Conservation (phyloP, 805 yeast genomes). For the Candida anglica region DNA sequence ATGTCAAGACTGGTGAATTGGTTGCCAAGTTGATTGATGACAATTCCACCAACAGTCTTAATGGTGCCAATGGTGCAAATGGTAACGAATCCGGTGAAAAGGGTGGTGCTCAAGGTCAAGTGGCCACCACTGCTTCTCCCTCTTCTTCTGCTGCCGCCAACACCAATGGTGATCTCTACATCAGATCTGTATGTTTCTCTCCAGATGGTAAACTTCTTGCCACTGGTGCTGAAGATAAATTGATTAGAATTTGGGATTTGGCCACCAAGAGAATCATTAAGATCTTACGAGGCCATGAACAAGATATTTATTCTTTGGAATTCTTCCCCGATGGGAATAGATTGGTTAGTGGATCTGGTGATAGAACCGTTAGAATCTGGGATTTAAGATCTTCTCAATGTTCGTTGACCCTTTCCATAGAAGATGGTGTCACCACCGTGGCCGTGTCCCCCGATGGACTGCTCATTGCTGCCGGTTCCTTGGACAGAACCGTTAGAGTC, state of each 20-base stretch:
- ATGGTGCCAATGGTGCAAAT: constrained; percentile 34
- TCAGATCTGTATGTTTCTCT: constrained; percentile 92
- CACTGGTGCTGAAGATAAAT: constrained; percentile 88
- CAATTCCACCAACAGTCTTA: constrained; percentile 35
- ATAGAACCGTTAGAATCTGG: constrained; percentile 95
- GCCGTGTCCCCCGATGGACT: constrained; percentile 95
- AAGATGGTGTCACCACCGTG: constrained; percentile 97
- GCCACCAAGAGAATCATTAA: constrained; percentile 79
- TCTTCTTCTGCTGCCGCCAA: constrained; percentile 43
- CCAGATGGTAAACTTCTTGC: constrained; percentile 91
- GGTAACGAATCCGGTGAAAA: constrained; percentile 20
- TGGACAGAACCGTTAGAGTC: constrained; percentile 92
- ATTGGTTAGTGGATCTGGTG: constrained; percentile 94
- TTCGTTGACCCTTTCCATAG: constrained; percentile 81
- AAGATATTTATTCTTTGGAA: constrained; percentile 93
- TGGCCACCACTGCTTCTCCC: constrained; percentile 13
- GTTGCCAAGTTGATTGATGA: constrained; percentile 87
- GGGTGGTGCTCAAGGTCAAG: constrained; percentile 25
- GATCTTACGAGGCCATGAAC: constrained; percentile 91
- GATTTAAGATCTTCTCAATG: constrained; percentile 88
- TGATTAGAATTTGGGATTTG: constrained; percentile 95
- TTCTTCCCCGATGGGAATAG: constrained; percentile 93
- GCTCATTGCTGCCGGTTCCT: constrained; percentile 92
- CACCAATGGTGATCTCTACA: constrained; percentile 80
- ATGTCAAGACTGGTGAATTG: constrained; percentile 86